phyloP scores from a whole-genome alignment of 257 asterid genomes.

The Apocynum venetum region DNA sequence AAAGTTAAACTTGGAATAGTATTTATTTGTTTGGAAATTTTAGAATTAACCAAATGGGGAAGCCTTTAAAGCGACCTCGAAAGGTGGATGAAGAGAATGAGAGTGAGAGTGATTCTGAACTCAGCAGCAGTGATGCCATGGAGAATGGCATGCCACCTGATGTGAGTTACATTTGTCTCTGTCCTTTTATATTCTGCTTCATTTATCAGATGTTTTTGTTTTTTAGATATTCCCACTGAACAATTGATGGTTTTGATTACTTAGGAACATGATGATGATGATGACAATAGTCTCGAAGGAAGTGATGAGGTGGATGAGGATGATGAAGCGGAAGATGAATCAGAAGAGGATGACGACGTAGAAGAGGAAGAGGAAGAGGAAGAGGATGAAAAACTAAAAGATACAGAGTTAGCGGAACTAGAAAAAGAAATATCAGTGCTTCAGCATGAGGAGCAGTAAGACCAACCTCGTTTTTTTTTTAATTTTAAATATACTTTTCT shows the following conservation, averaged over 20 bases:
- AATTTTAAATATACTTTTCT: neutral
- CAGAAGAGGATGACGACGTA: constrained; percentile 22
- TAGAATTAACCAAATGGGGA: constrained; percentile 29
- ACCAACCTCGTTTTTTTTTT: neutral
- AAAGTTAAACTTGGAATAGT: neutral
- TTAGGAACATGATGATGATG: constrained; percentile 18
- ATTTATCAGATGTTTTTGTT: neutral
- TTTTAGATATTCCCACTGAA: neutral
- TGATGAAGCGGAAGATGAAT: constrained; percentile 31
- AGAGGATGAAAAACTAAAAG: constrained; percentile 32
- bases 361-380: constrained; percentile 6
- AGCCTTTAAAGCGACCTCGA: constrained; percentile 22
- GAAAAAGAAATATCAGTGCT: constrained; percentile 68
- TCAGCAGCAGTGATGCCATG: constrained; percentile 27
- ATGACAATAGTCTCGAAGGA: constrained; percentile 18
- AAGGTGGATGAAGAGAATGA: constrained; percentile 31
- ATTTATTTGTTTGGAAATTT: neutral
- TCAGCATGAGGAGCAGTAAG: constrained; percentile 68
- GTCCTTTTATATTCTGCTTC: neutral
- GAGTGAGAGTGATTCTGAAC: constrained; percentile 47
- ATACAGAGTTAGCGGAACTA: constrained; percentile 64
- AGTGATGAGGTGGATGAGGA: constrained; percentile 19
- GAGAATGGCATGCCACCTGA: constrained; percentile 23
- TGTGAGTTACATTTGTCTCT: constrained; percentile 28
- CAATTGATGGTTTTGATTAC: neutral